These are phyloP conservation scores for Acrocalymma vagum DNA, from an alignment of 2,329 filamentous ascomycete species.

Conservation along the genomic window DNA sequence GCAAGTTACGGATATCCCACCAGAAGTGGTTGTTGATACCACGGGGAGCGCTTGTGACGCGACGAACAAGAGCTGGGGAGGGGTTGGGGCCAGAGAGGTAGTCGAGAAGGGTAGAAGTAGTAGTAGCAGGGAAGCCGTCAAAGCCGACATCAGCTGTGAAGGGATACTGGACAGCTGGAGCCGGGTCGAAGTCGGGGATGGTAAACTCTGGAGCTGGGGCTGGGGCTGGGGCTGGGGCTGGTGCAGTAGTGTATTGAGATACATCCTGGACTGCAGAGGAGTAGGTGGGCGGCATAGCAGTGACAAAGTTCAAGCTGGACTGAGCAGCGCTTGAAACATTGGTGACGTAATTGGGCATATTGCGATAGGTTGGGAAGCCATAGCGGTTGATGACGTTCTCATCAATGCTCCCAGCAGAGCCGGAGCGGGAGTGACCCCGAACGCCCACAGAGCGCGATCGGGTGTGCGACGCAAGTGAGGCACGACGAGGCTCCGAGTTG, in stretches of 20 bases:
- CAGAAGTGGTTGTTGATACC: constrained; percentile 84
- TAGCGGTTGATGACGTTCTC: constrained; percentile 72
- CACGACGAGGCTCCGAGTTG: constrained; percentile 40
- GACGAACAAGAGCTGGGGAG: constrained; percentile 81
- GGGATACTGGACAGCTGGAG: constrained; percentile 55
- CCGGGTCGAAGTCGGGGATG: constrained; percentile 46
- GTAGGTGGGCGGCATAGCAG: constrained; percentile 48
- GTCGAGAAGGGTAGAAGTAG: constrained; percentile 74
- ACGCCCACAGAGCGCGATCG: constrained; percentile 70
- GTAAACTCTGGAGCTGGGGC: constrained; percentile 40
- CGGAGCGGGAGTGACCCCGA: constrained; percentile 59
- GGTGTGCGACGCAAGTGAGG: constrained; percentile 49
- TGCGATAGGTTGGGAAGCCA: constrained; percentile 85
- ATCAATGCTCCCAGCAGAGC: constrained; percentile 74
- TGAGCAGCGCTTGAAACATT: constrained; percentile 45
- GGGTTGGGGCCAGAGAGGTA: constrained; percentile 85
- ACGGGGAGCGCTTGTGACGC: constrained; percentile 75
- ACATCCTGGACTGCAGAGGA: constrained; percentile 41
- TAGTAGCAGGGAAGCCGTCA: constrained; percentile 45
- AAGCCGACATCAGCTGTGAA: constrained; percentile 50
- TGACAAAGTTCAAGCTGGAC: constrained; percentile 48
- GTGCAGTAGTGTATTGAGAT: constrained; percentile 37
- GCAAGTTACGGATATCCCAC: constrained; percentile 93
- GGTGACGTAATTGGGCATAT: constrained; percentile 69
- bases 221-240: too few relatives aligned